A percentile compares a stretch with the other conserved stretches of the same genome.
phyloP scores from a whole-genome alignment of 176 grass and related monocot species.

The Phoenix dactylifera region DNA sequence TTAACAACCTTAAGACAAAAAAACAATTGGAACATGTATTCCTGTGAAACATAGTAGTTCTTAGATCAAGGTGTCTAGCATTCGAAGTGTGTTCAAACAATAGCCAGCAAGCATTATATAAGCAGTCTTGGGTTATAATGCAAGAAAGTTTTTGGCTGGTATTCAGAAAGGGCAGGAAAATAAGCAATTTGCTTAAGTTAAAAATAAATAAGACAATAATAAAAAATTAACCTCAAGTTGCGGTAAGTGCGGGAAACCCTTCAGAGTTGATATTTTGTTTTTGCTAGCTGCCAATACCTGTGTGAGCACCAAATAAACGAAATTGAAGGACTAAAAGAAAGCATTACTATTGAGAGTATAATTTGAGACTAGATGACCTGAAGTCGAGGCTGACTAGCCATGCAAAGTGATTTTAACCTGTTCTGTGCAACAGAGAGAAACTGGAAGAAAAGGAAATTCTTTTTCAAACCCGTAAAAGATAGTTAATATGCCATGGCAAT shows the following conservation, averaged over 20 bases:
- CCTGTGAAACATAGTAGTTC: no score
- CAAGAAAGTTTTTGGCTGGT: no score
- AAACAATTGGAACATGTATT: no score
- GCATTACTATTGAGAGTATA: neutral
- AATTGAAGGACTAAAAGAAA: constrained; percentile 4
- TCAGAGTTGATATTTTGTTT: constrained; percentile 96
- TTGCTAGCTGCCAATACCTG: constrained; percentile 88
- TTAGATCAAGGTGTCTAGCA: no score
- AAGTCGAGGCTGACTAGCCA: constrained; percentile 78
- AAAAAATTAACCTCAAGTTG: constrained; percentile 48
- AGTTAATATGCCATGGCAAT: neutral
- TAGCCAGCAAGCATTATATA: no score
- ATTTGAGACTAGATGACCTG: constrained; percentile 47
- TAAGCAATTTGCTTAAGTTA: no score
- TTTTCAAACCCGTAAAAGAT: constrained; percentile 18
- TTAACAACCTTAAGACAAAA: no score
- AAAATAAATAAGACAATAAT: no score
- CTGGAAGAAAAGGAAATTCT: constrained; percentile 40
- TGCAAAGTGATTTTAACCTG: constrained; percentile 73
- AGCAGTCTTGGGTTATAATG: no score
- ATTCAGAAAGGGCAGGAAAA: no score
- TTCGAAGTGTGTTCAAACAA: no score
- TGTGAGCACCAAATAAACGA: neutral
- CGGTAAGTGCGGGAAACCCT: constrained; percentile 84
- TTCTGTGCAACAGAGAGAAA: constrained; percentile 96